Percentiles rank a stretch among this genome's conserved stretches.
Evolutionary conservation across 169 alveolate genomes (phyloP).

Genomic region (Miamiensis avidus): DNA sequence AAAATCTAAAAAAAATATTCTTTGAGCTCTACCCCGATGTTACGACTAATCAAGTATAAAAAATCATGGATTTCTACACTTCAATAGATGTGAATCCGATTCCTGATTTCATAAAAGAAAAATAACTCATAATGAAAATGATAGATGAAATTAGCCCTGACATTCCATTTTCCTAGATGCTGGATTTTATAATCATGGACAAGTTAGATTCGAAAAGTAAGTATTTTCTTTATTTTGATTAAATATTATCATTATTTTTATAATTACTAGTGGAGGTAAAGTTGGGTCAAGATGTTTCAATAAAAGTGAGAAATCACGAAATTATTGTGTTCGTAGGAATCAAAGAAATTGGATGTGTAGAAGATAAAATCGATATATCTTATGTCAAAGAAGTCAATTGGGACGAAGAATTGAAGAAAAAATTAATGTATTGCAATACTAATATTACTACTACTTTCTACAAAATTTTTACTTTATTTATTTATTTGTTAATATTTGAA

Average conservation of each 20-base stretch:
- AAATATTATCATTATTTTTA: background rate
- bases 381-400: conserved; percentile 27
- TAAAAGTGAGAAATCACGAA: conserved; percentile 8
- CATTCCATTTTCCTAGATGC: conserved; percentile 3
- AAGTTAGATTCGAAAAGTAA: background rate
- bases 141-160: background rate
- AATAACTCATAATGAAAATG: background rate
- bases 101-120: conserved; percentile 13
- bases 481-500: too few species aligned
- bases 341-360: conserved; percentile 1
- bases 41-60: background rate
- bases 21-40: background rate
- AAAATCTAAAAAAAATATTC: conserved; percentile 4
- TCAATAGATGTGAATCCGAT: conserved; percentile 26
- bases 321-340: background rate
- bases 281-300: conserved; percentile 2
- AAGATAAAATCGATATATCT: conserved; percentile 15
- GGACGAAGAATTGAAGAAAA: conserved; percentile 20
- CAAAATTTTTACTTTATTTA: too few species aligned
- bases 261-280: background rate
- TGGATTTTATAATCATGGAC: conserved; percentile 18
- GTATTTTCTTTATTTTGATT: background rate
- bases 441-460: too few species aligned
- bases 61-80: conserved; percentile 9
- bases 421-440: background rate